Conservation (phyloP, 148 eudicot species). For the Rhododendron ferrugineum region DNA sequence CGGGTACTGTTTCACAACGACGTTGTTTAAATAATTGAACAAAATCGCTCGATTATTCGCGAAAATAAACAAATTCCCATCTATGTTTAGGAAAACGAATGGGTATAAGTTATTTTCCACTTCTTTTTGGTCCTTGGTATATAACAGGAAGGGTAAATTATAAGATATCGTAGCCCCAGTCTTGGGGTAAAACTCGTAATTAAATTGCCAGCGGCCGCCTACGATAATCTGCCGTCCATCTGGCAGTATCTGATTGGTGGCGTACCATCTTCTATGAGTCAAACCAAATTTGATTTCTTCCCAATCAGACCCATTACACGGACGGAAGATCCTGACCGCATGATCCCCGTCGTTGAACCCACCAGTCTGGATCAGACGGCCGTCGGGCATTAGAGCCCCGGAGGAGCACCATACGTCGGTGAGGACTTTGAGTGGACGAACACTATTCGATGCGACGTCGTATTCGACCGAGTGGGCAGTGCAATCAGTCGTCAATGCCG, state of each 20-base stretch:
- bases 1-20: background rate
- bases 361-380: background rate
- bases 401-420: background rate
- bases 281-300: conserved; percentile 35
- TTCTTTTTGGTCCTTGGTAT: background rate
- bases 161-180: background rate
- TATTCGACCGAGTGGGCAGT: background rate
- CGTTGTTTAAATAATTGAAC: background rate
- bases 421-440: background rate
- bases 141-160: background rate
- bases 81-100: background rate
- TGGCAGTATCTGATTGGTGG: conserved; percentile 65
- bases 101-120: background rate
- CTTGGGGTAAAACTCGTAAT: conserved; percentile 76
- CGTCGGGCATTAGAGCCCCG: background rate
- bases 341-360: background rate
- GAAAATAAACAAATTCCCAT: background rate
- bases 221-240: conserved; percentile 62
- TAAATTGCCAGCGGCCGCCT: conserved; percentile 66
- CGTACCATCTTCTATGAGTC: conserved; percentile 60
- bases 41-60: background rate
- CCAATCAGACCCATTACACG: conserved; percentile 12
- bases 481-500: background rate
- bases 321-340: background rate
- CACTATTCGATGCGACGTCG: background rate